Percentiles rank a stretch among this genome's conserved stretches.
Evolutionary conservation across 2,329 filamentous ascomycete genomes (phyloP).

Genomic region (Claviceps sp.): DNA sequence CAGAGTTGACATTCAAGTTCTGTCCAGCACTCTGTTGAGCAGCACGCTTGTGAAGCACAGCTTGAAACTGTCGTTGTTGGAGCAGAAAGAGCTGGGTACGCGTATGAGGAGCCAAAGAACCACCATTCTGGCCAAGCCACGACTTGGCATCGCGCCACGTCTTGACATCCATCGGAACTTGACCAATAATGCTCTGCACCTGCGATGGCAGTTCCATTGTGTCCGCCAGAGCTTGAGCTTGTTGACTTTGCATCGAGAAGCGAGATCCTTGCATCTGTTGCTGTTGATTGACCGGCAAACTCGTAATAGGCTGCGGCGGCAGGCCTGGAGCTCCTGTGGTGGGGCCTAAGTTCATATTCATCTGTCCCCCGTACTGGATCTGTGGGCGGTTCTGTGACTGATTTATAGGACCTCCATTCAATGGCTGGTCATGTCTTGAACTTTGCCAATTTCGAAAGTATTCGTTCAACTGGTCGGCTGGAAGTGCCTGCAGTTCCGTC

Average conservation of each 20-base stretch:
- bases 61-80: slow-evolving; percentile 28
- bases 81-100: slow-evolving; percentile 20
- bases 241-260: slow-evolving; percentile 15
- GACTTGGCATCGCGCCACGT: slow-evolving; percentile 35
- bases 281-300: slow-evolving; percentile 14
- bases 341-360: slow-evolving; percentile 18
- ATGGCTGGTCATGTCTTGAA: slow-evolving; percentile 20
- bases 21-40: slow-evolving; percentile 17
- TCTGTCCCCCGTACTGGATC: slow-evolving; percentile 18
- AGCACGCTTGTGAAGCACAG: slow-evolving; percentile 17
- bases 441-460: slow-evolving; percentile 36
- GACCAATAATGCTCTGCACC: slow-evolving; percentile 17
- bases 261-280: slow-evolving; percentile 17
- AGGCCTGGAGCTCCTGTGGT: slow-evolving; percentile 14
- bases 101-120: slow-evolving; percentile 15
- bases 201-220: slow-evolving; percentile 31
- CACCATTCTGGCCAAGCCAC: slow-evolving; percentile 26
- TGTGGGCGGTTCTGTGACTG: slow-evolving; percentile 16
- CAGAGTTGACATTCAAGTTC: slow-evolving; percentile 14
- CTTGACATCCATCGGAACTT: slow-evolving; percentile 29
- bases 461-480: slow-evolving; percentile 38
- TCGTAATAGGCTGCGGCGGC: slow-evolving; percentile 14
- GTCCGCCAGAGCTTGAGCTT: slow-evolving; percentile 30
- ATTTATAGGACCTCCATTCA: slow-evolving; percentile 19
- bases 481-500: slow-evolving; percentile 27